These are phyloP conservation scores for Myrica gale DNA, from an alignment of 306 rosid species.

Conservation along the genomic window DNA sequence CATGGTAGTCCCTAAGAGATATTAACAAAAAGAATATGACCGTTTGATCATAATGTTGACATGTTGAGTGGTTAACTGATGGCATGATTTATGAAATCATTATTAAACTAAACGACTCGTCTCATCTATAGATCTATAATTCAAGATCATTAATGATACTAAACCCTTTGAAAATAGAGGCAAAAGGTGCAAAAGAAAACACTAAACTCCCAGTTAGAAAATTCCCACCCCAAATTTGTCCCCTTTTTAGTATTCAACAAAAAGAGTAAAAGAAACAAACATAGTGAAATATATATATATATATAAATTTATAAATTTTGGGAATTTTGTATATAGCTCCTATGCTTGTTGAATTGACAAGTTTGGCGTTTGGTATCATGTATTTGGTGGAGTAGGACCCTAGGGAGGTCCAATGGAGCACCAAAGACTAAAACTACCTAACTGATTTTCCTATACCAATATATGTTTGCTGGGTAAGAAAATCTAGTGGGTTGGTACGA, in stretches of 20 bases:
- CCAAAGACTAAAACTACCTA: slow-evolving; percentile 12
- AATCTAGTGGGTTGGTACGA: not conserved
- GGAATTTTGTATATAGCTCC: not conserved
- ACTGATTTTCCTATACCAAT: slow-evolving; percentile 16
- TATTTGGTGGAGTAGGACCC: slow-evolving; percentile 27
- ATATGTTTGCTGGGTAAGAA: not conserved
- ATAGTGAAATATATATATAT: too few species aligned
- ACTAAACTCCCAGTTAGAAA: not conserved
- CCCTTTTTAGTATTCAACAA: not conserved
- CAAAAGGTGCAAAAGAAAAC: slow-evolving; percentile 18
- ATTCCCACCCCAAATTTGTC: not conserved
- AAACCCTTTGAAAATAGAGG: slow-evolving; percentile 21
- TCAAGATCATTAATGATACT: slow-evolving; percentile 31
- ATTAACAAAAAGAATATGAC: not conserved
- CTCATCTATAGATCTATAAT: slow-evolving; percentile 60
- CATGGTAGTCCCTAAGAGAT: not conserved
- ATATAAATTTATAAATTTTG: too few species aligned
- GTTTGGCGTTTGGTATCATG: not conserved
- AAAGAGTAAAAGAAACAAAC: not conserved
- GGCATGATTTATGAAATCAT: not conserved
- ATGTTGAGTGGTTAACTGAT: not conserved
- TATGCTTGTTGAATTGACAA: not conserved
- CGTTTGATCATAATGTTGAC: not conserved
- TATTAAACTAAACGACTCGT: slow-evolving; percentile 20
- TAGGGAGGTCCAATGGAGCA: slow-evolving; percentile 4